Percentiles rank a stretch among this genome's conserved stretches.
Conservation (phyloP, 352 stramenopile genomes). For the Phytopythium ostracodes region DNA sequence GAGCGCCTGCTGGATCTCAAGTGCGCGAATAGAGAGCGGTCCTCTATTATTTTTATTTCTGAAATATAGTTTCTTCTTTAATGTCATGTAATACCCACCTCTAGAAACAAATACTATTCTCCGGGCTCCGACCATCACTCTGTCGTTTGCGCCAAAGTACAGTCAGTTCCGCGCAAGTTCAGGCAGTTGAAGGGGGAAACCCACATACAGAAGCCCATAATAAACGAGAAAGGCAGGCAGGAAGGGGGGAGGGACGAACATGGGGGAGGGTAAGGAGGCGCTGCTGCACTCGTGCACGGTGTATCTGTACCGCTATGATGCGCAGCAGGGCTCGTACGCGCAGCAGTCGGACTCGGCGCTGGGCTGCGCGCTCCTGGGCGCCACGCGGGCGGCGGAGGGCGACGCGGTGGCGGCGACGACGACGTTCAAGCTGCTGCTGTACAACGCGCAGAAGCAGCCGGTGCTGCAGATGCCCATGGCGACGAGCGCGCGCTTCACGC, state of each 20-base stretch:
- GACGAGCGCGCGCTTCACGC: slow-evolving; percentile 36
- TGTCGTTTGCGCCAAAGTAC: background rate
- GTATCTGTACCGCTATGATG: slow-evolving; percentile 71
- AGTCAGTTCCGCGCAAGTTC: background rate
- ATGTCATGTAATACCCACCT: background rate
- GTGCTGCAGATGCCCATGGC: slow-evolving; percentile 42
- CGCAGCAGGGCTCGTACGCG: slow-evolving; percentile 36
- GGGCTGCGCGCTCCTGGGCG: slow-evolving; percentile 49
- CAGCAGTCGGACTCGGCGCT: slow-evolving; percentile 59
- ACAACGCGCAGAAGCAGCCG: slow-evolving; percentile 67
- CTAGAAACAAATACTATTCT: background rate
- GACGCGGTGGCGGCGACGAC: slow-evolving; percentile 1
- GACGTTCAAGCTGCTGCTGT: slow-evolving; percentile 61
- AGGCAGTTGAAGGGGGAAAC: background rate
- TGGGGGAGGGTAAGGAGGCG: slow-evolving; percentile 22
- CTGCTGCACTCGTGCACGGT: slow-evolving; percentile 67
- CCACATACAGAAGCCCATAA: background rate
- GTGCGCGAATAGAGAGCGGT: background rate
- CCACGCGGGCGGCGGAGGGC: background rate
- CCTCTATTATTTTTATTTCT: no score
- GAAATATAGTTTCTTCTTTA: background rate
- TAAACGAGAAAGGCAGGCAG: background rate
- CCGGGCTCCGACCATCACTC: background rate
- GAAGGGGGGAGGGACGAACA: slow-evolving; percentile 6
- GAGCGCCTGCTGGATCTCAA: background rate